These are phyloP conservation scores for Alternaria gaisen DNA, from an alignment of 2,329 filamentous ascomycete genomes.

Conservation along the genomic window DNA sequence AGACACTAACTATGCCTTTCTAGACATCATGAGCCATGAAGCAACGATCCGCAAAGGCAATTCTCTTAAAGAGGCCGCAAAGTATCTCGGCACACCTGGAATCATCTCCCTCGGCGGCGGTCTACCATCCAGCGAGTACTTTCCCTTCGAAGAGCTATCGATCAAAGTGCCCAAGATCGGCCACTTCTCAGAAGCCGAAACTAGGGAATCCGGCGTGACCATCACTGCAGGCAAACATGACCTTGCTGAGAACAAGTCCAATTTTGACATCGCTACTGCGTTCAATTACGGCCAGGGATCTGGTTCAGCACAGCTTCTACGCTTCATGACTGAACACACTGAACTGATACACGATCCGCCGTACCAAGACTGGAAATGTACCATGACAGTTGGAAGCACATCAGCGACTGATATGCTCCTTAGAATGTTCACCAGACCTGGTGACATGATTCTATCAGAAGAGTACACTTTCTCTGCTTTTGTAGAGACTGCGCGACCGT, in stretches of 20 bases:
- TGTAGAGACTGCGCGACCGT: conserved; percentile 69
- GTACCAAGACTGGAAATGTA: conserved; percentile 89
- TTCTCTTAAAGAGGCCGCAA: conserved; percentile 84
- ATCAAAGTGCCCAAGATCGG: conserved; percentile 76
- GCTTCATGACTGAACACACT: conserved; percentile 94
- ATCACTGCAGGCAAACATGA: conserved; percentile 85
- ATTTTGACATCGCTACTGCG: conserved; percentile 81
- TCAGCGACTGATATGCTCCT: conserved; percentile 84
- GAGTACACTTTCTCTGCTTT: conserved; percentile 89
- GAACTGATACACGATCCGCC: conserved; percentile 88
- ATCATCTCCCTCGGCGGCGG: conserved; percentile 94
- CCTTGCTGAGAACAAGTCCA: conserved; percentile 68
- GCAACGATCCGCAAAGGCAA: conserved; percentile 63
- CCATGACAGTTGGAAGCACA: conserved; percentile 85
- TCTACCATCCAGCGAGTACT: conserved; percentile 86
- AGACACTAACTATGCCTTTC: conserved; percentile 7
- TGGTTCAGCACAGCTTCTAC: conserved; percentile 84
- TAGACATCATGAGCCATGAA: conserved; percentile 58
- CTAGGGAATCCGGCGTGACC: conserved; percentile 65
- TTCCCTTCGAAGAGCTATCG: conserved; percentile 83
- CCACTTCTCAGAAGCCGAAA: conserved; percentile 75
- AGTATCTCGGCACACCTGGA: conserved; percentile 79
- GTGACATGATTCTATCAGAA: conserved; percentile 84
- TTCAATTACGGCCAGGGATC: conserved; percentile 93
- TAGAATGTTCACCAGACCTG: conserved; percentile 79